phyloP scores from a whole-genome alignment of 2,329 filamentous ascomycete species.

The Periconia macrospinosa region DNA sequence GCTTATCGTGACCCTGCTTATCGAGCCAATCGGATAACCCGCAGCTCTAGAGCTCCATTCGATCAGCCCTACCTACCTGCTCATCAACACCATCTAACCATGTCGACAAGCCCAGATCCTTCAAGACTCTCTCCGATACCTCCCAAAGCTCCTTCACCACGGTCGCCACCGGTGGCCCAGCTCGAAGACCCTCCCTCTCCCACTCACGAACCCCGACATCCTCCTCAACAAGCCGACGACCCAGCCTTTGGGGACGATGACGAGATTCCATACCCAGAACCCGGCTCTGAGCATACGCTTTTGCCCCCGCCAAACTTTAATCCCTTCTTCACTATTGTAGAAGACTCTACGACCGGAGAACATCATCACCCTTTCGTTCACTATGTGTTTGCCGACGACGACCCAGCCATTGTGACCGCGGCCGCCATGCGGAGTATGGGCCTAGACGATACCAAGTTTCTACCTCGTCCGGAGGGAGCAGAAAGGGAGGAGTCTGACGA shows the following conservation, averaged over 20 bases:
- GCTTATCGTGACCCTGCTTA: constrained; percentile 18
- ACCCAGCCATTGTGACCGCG: constrained; percentile 73
- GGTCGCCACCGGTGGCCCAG: constrained; percentile 23
- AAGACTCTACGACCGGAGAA: constrained; percentile 71
- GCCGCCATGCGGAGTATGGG: constrained; percentile 62
- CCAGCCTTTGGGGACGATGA: constrained; percentile 27
- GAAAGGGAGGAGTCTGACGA: constrained; percentile 12
- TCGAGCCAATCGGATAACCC: background rate
- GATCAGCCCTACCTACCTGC: constrained; percentile 17
- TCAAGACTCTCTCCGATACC: constrained; percentile 19
- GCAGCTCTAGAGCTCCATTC: constrained; percentile 4
- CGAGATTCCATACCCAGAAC: constrained; percentile 38
- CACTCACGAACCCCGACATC: constrained; percentile 14
- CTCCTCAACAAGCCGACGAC: constrained; percentile 23
- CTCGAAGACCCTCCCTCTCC: constrained; percentile 27
- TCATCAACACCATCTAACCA: constrained; percentile 21
- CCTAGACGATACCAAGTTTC: constrained; percentile 45
- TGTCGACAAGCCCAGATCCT: constrained; percentile 29
- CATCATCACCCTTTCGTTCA: constrained; percentile 84
- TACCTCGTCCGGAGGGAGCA: constrained; percentile 29
- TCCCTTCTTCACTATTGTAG: constrained; percentile 83
- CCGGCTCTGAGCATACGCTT: constrained; percentile 36
- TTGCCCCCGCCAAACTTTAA: constrained; percentile 61
- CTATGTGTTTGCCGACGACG: constrained; percentile 93
- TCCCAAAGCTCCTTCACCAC: constrained; percentile 25